Evolutionary conservation across 805 yeast species (phyloP).

Genomic region (Sugiyamaella qingdaonensis): DNA sequence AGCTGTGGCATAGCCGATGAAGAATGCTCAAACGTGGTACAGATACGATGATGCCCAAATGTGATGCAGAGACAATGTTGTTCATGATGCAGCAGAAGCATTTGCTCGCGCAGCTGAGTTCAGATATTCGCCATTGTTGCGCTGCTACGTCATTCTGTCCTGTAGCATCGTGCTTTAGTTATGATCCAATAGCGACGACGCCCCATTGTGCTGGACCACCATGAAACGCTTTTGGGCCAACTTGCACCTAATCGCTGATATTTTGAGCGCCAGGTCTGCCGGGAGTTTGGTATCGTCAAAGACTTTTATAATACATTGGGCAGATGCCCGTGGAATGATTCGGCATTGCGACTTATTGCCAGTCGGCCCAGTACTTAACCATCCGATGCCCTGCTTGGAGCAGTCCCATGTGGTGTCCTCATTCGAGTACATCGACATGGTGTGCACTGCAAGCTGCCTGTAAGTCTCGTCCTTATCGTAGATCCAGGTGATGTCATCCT

Average conservation of each 20-base stretch:
- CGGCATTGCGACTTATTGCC: conserved; percentile 21
- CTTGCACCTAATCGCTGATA: conserved; percentile 13
- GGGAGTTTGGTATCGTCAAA: conserved; percentile 10
- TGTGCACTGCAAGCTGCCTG: conserved; percentile 3
- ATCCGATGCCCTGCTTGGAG: conserved; percentile 20
- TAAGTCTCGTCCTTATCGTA: neutral
- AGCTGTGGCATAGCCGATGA: too few species aligned
- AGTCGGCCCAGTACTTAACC: conserved; percentile 17
- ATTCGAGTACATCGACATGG: conserved; percentile 17
- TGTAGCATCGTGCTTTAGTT: neutral
- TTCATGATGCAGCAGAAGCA: too few species aligned
- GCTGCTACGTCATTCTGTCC: neutral
- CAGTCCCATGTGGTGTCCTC: conserved; percentile 20
- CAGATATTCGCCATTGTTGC: neutral
- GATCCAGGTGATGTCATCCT: conserved; percentile 19
- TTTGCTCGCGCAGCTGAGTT: too few species aligned
- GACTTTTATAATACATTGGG: conserved; percentile 12
- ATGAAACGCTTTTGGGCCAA: conserved; percentile 18
- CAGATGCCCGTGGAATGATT: conserved; percentile 11
- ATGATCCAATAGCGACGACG: neutral
- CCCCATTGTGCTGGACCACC: conserved; percentile 22
- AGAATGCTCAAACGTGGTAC: too few species aligned
- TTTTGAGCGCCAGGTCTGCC: conserved; percentile 18
- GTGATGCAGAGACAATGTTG: too few species aligned
- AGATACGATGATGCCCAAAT: too few species aligned